phyloP scores from a whole-genome alignment of 2,329 filamentous ascomycete species.

The Colletotrichum tabaci region DNA sequence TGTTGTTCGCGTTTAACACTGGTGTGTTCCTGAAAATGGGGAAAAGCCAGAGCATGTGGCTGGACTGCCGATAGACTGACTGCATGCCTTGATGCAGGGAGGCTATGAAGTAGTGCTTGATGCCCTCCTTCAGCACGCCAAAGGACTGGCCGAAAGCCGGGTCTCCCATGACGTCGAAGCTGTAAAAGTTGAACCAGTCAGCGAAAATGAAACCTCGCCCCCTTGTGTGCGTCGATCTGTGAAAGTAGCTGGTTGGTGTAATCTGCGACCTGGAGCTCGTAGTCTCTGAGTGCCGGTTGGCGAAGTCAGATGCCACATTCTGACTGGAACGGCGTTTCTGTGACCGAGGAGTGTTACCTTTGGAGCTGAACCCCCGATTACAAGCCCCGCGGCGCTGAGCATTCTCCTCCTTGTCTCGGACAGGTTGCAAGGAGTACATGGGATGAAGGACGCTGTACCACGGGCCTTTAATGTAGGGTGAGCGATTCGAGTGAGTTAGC shows the following conservation, averaged over 20 bases:
- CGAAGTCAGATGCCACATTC: not conserved
- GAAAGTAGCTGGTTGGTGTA: slow-evolving; percentile 46
- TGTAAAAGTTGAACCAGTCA: slow-evolving; percentile 53
- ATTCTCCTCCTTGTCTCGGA: slow-evolving; percentile 51
- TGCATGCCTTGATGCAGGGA: slow-evolving; percentile 46
- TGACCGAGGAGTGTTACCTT: slow-evolving; percentile 41
- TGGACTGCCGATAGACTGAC: slow-evolving; percentile 44
- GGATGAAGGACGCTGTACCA: slow-evolving; percentile 53
- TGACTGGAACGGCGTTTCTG: too few species aligned
- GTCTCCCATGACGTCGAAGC: slow-evolving; percentile 60
- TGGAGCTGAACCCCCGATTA: slow-evolving; percentile 51
- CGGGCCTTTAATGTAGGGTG: slow-evolving; percentile 50
- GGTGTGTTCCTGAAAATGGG: slow-evolving; percentile 45
- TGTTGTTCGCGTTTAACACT: slow-evolving; percentile 43
- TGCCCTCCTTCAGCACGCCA: slow-evolving; percentile 50
- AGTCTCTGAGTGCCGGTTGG: slow-evolving; percentile 44
- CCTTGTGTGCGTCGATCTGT: slow-evolving; percentile 45
- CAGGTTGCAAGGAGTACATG: slow-evolving; percentile 49
- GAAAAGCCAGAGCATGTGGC: slow-evolving; percentile 46
- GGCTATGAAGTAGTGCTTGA: slow-evolving; percentile 48
- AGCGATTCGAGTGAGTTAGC: slow-evolving; percentile 49
- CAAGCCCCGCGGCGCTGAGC: slow-evolving; percentile 51
- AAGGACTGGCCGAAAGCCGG: slow-evolving; percentile 56
- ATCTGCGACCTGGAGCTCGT: slow-evolving; percentile 48
- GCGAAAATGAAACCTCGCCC: slow-evolving; percentile 48